Base-by-base conservation (phyloP, 1,284 basidiomycete genomes). In the Apiotrichum akiyoshidainum region DNA sequence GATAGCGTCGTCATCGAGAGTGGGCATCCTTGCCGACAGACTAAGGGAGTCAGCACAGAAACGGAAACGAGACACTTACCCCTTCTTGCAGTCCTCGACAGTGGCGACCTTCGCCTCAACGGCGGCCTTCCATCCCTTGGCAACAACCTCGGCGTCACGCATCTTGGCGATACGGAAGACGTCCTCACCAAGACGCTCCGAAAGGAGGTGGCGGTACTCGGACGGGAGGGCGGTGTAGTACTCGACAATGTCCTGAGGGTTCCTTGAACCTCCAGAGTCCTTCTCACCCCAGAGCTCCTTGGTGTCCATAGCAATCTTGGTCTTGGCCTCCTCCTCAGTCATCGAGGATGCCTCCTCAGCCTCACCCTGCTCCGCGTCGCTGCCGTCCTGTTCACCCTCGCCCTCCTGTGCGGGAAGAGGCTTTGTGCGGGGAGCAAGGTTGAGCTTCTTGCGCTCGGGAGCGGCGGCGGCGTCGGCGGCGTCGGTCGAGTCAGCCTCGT, bases 81-180 rank as follows among this genome's bases (percentile, higher is more conserved):
- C 72, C 45, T 69, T 81, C 74, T 86, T 87, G 69, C 92, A 85
- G 9, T 83, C 78, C 14, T 82, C 82, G 0, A 80, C 53, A 1
- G 83, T 62, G 2, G 81, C 73, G 80, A 85, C 60, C 83, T 78
- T 62, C 79, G 81, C 79, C 83, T 87, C 66, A 77, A 81, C 54
- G 37, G 80, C 78, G 8, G 82, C 84, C 46, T 81, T 83, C 22
- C 78, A 77, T 70, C 74, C 75, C 55, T 68, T 70, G 8, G 85
- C 84, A 14, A 94, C 87, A 45, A 92, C 81, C 69, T 86, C 81
- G 37, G 90, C 90, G 64, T 92, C 90, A n/a, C 84, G 83, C 74
- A 88, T 84, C 80, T 94, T 96, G 67, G 86, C 84, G 77, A 95
- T 89, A 78, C 92, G 91, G 55, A 86, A 84, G 63, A 93, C 87